These are phyloP conservation scores for Daldinia loculata DNA, from an alignment of 495 filamentous ascomycete genomes.

Conservation along the genomic window DNA sequence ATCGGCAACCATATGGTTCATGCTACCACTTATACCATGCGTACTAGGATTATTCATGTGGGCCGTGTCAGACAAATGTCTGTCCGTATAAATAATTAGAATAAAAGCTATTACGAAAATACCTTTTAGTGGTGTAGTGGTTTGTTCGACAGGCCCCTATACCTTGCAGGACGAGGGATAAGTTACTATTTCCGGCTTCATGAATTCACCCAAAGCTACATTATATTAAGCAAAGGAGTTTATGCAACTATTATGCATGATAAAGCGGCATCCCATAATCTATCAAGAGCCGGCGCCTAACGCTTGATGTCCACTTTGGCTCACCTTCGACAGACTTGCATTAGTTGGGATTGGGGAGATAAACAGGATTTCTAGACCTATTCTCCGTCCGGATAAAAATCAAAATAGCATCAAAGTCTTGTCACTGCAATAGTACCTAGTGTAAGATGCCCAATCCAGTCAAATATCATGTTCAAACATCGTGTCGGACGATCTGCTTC, in stretches of 20 bases:
- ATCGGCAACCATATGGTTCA: background rate
- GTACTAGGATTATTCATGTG: background rate
- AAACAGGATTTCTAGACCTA: background rate
- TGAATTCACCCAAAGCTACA: slow-evolving; percentile 17
- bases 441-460: background rate
- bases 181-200: background rate
- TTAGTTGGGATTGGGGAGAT: background rate
- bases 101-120: too few relatives aligned
- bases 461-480: background rate
- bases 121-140: too few relatives aligned
- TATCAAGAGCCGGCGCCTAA: background rate
- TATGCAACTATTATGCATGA: background rate
- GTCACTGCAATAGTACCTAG: background rate
- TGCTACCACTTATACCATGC: background rate
- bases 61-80: too few relatives aligned
- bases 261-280: slow-evolving; percentile 7
- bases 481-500: background rate
- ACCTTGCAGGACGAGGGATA: background rate
- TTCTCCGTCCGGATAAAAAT: slow-evolving; percentile 6
- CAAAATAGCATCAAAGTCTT: slow-evolving; percentile 6
- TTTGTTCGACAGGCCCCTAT: too few relatives aligned
- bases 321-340: background rate
- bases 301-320: background rate
- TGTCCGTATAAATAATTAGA: too few relatives aligned
- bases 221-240: background rate